phyloP scores from a whole-genome alignment of 2,329 filamentous ascomycete genomes.

The Cladophialophora bantiana region DNA sequence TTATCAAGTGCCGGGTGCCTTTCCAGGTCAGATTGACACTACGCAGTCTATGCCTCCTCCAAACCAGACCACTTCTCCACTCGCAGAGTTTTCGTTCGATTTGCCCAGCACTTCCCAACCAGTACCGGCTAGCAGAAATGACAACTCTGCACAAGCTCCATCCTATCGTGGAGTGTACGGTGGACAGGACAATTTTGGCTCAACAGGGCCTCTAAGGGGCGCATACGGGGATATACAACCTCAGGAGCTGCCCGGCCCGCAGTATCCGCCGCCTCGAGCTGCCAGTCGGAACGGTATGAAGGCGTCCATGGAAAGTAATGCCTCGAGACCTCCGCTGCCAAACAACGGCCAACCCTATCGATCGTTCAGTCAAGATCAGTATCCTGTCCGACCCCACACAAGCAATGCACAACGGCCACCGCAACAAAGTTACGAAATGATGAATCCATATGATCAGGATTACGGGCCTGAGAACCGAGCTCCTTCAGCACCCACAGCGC shows the following conservation, averaged over 20 bases:
- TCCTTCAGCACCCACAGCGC: constrained; percentile 25
- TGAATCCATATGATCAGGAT: constrained; percentile 29
- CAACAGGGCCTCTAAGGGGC: background rate
- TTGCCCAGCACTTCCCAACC: constrained; percentile 58
- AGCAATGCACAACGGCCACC: constrained; percentile 30
- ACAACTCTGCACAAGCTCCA: constrained; percentile 5
- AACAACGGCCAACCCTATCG: constrained; percentile 25
- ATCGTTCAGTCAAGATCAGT: constrained; percentile 32
- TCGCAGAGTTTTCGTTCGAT: constrained; percentile 73
- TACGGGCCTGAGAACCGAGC: constrained; percentile 18
- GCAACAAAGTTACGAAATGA: constrained; percentile 27
- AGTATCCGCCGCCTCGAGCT: constrained; percentile 38
- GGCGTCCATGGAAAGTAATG: constrained; percentile 10
- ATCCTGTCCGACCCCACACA: constrained; percentile 31
- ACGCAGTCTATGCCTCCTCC: constrained; percentile 54
- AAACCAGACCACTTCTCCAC: constrained; percentile 45
- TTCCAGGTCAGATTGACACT: constrained; percentile 35
- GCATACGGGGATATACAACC: constrained; percentile 22
- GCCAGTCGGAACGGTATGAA: constrained; percentile 37
- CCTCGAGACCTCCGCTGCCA: constrained; percentile 28
- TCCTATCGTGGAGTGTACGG: constrained; percentile 20
- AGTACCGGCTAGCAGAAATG: constrained; percentile 14
- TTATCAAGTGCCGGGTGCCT: constrained; percentile 36
- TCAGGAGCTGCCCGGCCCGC: constrained; percentile 22
- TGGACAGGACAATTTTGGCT: constrained; percentile 17